Evolutionary conservation across 2,329 filamentous ascomycete species (phyloP), one percentile per base, ranked within the genome.

Genomic region (Cercospora sp.): DNA sequence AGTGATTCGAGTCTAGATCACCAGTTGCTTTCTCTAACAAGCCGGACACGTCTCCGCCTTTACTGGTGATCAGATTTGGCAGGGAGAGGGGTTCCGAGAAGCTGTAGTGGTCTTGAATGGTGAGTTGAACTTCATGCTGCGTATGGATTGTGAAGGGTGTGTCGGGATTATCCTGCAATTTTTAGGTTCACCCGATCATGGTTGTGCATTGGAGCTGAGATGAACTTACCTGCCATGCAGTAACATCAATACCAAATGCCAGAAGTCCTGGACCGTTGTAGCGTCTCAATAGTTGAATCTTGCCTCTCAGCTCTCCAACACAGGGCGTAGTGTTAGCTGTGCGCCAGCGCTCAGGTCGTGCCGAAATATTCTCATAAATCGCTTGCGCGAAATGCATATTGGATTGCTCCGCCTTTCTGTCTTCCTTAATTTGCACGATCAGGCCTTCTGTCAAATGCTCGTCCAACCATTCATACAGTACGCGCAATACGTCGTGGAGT

Each of bases 71-170:
- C n/a, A 83, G 74, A 2, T 77, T 73, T 1, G 78, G 74, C 16
- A 84, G 77, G 6, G 78, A 68, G 23, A 80, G 77, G 7, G 80
- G 76, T 28, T 79, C 70, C 0, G 78, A 73, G 70, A 80, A 82
- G 68, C 78, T 79, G 79, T 83, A 84, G 75, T 84, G 83, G 73
- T 84, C 82, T 76, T 84, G 82, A 7, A 84, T 77, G 9, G 80
- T 81, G 53, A 83, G 73, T 20, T 76, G 75, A 3, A 80, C 76
- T 28, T 75, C 72, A 18, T 77, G 75, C 16, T 77, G 73, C 3
- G 81, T 82, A 48, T 74, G 70, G 59, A 84, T 78, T 4, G 75
- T 78, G 68, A 79, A 79, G 2, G 78, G 77, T 9, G 39, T 48
- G 13, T 58, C 65, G n/a, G 76, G 77, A 58, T 79, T 79, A 68